These are phyloP conservation scores for Roridomyces roridus DNA, from an alignment of 768 basidiomycete genomes.

Conservation along the genomic window DNA sequence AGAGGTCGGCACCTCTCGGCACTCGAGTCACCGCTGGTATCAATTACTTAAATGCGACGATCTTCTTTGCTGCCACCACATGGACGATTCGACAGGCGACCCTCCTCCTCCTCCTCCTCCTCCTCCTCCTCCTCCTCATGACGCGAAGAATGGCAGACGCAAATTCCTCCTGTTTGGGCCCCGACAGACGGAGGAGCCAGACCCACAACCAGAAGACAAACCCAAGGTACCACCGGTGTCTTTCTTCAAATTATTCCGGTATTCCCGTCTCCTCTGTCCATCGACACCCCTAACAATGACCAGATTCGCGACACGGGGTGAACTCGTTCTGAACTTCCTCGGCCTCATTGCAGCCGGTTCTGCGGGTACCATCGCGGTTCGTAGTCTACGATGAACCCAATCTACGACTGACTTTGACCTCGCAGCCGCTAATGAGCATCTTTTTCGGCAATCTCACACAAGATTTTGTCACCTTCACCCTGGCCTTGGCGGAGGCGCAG, in stretches of 20 bases:
- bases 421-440: slow-evolving; percentile 79
- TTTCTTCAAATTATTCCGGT: slow-evolving; percentile 12
- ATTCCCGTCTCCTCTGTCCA: not conserved
- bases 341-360: slow-evolving; percentile 75
- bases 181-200: no score
- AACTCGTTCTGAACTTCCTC: slow-evolving; percentile 69
- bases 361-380: slow-evolving; percentile 62
- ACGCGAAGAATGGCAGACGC: no score
- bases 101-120: no score
- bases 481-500: slow-evolving; percentile 29
- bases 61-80: no score
- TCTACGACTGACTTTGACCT: not conserved
- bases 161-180: no score
- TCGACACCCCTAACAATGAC: not conserved
- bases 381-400: not conserved
- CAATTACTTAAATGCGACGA: no score
- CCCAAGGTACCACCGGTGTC: slow-evolving; percentile 12
- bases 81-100: no score
- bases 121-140: no score
- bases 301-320: slow-evolving; percentile 70
- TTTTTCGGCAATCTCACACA: slow-evolving; percentile 86
- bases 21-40: no score
- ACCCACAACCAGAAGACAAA: slow-evolving; percentile 11
- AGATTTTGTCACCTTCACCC: slow-evolving; percentile 68
- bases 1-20: no score